Conservation (phyloP, 768 basidiomycete genomes). For the Suillus decipiens region DNA sequence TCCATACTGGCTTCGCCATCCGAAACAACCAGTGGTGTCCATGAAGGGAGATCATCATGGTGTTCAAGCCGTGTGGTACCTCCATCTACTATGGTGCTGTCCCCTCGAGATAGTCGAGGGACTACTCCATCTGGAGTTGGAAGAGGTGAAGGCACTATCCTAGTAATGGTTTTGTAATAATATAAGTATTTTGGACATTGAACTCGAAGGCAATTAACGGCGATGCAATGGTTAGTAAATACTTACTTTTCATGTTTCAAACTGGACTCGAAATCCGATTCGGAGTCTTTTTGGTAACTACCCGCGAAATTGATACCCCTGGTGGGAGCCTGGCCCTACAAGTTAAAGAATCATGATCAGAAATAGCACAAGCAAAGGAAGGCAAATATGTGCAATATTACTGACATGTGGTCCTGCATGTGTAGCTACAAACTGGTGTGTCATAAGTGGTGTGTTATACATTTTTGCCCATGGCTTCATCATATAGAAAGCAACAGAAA, state of each 20-base stretch:
- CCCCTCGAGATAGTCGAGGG: neutral
- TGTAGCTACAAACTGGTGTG: neutral
- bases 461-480: constrained; percentile 1
- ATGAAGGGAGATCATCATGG: neutral
- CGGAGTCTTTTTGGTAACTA: neutral
- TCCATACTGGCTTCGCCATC: neutral
- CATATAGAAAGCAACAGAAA: neutral
- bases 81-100: too few species aligned
- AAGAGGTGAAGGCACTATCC: neutral
- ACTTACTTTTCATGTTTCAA: neutral
- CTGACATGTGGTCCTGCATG: constrained; percentile 1
- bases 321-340: neutral
- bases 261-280: neutral
- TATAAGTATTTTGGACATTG: neutral
- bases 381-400: neutral
- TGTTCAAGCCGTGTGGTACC: neutral
- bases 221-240: neutral
- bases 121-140: neutral
- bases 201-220: neutral
- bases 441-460: neutral
- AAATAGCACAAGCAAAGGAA: neutral
- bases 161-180: neutral
- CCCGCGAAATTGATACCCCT: neutral
- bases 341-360: neutral
- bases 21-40: constrained; percentile 4